Evolutionary conservation across 139 green algal species (phyloP).

Genomic region (Coelastrella sp.): DNA sequence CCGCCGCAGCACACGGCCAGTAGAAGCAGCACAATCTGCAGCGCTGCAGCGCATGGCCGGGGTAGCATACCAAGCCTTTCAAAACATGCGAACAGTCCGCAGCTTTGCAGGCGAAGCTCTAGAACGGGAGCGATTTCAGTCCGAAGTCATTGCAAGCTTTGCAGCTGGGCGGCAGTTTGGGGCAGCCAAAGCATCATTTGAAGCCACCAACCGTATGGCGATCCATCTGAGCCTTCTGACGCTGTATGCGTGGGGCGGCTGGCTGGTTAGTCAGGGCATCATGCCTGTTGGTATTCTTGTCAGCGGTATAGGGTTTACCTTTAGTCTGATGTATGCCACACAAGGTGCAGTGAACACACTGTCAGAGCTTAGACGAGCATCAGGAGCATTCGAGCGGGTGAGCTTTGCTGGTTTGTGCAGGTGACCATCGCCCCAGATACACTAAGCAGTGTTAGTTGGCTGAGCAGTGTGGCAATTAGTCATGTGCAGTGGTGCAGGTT

Average conservation of each 20-base stretch:
- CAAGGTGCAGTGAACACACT: slow-evolving; percentile 87
- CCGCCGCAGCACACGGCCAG: slow-evolving; percentile 67
- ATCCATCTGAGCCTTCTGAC: slow-evolving; percentile 86
- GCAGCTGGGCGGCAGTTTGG: slow-evolving; percentile 80
- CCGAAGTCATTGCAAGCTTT: slow-evolving; percentile 73
- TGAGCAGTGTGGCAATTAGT: too few relatives aligned
- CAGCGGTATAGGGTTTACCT: slow-evolving; percentile 93
- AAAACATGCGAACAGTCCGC: slow-evolving; percentile 84
- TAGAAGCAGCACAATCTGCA: slow-evolving; percentile 70
- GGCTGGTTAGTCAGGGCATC: slow-evolving; percentile 75
- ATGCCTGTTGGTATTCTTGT: slow-evolving; percentile 87
- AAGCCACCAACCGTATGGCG: slow-evolving; percentile 73
- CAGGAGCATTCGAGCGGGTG: slow-evolving; percentile 71
- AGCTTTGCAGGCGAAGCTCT: slow-evolving; percentile 83
- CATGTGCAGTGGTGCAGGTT: too few relatives aligned
- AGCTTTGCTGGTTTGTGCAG: not conserved
- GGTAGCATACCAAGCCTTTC: slow-evolving; percentile 73
- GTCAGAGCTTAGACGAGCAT: slow-evolving; percentile 74
- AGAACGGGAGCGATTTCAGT: slow-evolving; percentile 87
- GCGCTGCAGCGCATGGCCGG: slow-evolving; percentile 79
- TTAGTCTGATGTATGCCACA: slow-evolving; percentile 89
- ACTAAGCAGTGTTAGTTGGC: too few relatives aligned
- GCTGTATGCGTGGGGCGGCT: slow-evolving; percentile 88
- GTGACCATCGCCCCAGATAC: not conserved
- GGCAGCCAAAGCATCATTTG: slow-evolving; percentile 83